phyloP scores from a whole-genome alignment of 768 basidiomycete genomes.

The Strobilomyces confusus region DNA sequence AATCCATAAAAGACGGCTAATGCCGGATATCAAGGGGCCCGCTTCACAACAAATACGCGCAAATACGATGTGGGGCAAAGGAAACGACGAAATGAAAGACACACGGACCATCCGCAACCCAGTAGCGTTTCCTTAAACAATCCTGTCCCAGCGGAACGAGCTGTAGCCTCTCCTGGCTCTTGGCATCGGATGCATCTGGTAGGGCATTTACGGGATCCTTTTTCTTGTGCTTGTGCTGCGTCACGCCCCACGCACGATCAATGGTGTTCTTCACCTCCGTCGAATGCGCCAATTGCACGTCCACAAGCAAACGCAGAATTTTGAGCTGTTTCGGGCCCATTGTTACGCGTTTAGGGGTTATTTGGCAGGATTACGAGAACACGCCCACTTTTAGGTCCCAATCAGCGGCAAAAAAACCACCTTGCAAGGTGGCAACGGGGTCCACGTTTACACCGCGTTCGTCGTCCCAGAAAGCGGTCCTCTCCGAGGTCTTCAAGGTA shows the following conservation, averaged over 20 bases:
- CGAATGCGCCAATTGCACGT: conserved; percentile 73
- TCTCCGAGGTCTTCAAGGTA: conserved; percentile 67
- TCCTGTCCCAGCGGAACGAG: conserved; percentile 78
- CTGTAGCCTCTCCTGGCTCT: conserved; percentile 61
- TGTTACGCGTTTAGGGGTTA: conserved; percentile 29
- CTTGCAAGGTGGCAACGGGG: conserved; percentile 61
- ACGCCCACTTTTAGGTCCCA: conserved; percentile 78
- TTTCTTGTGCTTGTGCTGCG: conserved; percentile 83
- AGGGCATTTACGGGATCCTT: conserved; percentile 54
- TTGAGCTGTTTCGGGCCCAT: conserved; percentile 52
- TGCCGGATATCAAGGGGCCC: conserved; percentile 36
- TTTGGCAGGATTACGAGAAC: conserved; percentile 22
- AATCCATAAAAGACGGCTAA: conserved; percentile 34
- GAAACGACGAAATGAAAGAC: conserved; percentile 33
- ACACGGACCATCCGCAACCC: conserved; percentile 87
- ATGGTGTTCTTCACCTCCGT: conserved; percentile 65
- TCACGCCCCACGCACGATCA: conserved; percentile 85
- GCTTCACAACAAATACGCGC: conserved; percentile 63
- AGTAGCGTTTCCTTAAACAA: conserved; percentile 70
- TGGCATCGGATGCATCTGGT: conserved; percentile 57
- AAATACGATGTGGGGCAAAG: conserved; percentile 49
- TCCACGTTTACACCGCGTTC: conserved; percentile 62
- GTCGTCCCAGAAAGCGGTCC: conserved; percentile 81
- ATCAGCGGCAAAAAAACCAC: conserved; percentile 75
- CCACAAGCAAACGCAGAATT: conserved; percentile 80